Percentiles rank a stretch among this genome's conserved stretches.
These are phyloP conservation scores for Scheffersomyces parashehatae DNA, from an alignment of 1,139 yeast species.

Conservation along the genomic window DNA sequence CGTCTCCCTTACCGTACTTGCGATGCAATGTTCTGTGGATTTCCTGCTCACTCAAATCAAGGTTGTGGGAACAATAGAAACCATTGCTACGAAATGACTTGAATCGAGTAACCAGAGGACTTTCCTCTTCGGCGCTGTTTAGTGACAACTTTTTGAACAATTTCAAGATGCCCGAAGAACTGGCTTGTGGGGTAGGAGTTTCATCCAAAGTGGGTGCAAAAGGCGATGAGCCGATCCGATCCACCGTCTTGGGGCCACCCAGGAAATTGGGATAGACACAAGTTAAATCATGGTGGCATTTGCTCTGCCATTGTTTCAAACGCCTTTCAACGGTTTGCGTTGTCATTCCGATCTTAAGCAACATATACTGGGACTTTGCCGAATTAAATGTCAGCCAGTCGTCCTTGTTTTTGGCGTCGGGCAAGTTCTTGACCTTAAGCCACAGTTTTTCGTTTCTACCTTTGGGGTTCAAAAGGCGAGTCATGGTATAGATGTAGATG, in stretches of 20 bases:
- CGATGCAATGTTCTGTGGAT: constrained; percentile 40
- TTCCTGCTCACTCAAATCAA: constrained; percentile 38
- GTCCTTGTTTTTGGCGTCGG: constrained; percentile 22
- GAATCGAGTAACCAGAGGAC: too few relatives aligned
- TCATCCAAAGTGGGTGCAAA: too few relatives aligned
- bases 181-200: background rate
- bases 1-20: constrained; percentile 45
- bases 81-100: constrained; percentile 23
- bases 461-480: constrained; percentile 31
- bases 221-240: constrained; percentile 7
- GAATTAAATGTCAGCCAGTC: constrained; percentile 41
- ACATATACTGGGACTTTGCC: constrained; percentile 34
- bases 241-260: constrained; percentile 5
- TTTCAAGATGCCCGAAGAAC: background rate
- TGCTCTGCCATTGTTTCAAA: constrained; percentile 54
- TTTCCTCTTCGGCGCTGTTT: background rate
- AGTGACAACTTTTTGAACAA: background rate
- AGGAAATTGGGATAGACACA: constrained; percentile 30
- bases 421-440: constrained; percentile 36
- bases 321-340: constrained; percentile 44
- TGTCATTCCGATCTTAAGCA: constrained; percentile 60
- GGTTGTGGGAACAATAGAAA: constrained; percentile 26
- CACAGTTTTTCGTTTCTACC: constrained; percentile 19
- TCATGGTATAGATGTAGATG: constrained; percentile 56
- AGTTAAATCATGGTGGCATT: constrained; percentile 50